These are phyloP conservation scores for Ophiostoma quercus DNA, from an alignment of 2,329 filamentous ascomycete species.

Conservation along the genomic window DNA sequence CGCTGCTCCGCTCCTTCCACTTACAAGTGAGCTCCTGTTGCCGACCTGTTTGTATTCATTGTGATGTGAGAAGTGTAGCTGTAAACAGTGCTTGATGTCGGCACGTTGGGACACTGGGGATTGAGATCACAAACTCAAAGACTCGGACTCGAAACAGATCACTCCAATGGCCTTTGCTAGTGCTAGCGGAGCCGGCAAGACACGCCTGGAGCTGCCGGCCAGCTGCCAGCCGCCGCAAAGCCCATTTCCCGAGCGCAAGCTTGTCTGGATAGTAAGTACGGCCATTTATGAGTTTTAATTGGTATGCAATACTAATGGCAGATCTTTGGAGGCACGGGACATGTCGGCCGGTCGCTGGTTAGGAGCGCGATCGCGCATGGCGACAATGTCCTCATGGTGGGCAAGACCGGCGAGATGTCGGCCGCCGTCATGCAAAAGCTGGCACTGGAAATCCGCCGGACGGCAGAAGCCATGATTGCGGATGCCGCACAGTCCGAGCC, in stretches of 20 bases:
- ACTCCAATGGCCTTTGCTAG: neutral
- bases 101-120: neutral
- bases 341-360: conserved; percentile 87
- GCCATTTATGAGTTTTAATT: too few species aligned
- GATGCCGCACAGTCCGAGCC: neutral
- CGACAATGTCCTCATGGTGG: conserved; percentile 81
- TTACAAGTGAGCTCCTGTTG: neutral
- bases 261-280: conserved; percentile 76
- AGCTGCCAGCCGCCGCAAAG: conserved; percentile 81
- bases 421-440: conserved; percentile 65
- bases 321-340: conserved; percentile 95
- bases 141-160: too few species aligned
- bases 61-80: neutral
- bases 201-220: conserved; percentile 53
- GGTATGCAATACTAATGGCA: conserved; percentile 33
- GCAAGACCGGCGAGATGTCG: conserved; percentile 72
- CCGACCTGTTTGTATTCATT: neutral
- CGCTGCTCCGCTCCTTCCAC: conserved; percentile 2
- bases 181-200: neutral
- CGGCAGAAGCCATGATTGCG: conserved; percentile 41
- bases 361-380: conserved; percentile 74
- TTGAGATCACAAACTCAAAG: too few species aligned
- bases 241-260: conserved; percentile 63
- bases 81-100: neutral
- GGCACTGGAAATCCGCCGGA: conserved; percentile 43